Base-by-base conservation (phyloP, 164 flowering plant genomes). In the Magnolia kwangsiensis region DNA sequence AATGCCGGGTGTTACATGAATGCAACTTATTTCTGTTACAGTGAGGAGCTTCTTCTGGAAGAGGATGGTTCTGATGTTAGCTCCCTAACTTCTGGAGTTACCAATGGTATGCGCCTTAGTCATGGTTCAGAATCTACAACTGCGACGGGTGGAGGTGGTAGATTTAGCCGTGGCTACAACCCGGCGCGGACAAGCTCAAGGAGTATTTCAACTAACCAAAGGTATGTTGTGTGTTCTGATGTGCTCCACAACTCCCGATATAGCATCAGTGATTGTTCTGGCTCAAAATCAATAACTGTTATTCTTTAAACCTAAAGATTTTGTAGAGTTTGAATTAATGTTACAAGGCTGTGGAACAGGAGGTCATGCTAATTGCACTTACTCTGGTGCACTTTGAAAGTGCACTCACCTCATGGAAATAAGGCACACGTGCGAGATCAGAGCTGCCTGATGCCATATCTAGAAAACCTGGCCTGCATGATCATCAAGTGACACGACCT, bases 1-100 rank as follows among this genome's bases (percentile, higher is more conserved):
- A 5, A n/a, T 16, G 9, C 19, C 31, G 14, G n/a, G 69, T 66
- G 27, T 23, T 66, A 13, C 29, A 29, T 31, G 51, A 29, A 68
- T 31, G 49, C n/a, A 2, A 67, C 71, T 27, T 65, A 37, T 65
- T 55, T 63, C 23, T 75, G 11, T 70, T 80, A 14, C 89, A 96
- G 99, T 69, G 99, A 96, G 78, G 99, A 93, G 72, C 92, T 88
- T 58, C 97, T 96, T 69, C 81, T 96, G 83, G 88, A 96, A 88
- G 99, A 94, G 51, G 98, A 91, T 67, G 80, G 81, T 80, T 77
- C 87, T 23, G 96, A 89, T 80, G 78, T 72, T 69, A 84, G 83
- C 73, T 75, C 82, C 75, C 20, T 90, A 63, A 71, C 85, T 8
- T 72, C 87, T 67, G 95, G 90, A 51, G 85, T 93, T 51, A 63